phyloP scores from a whole-genome alignment of 1,284 basidiomycete genomes.

The Cutaneotrichosporon arboriforme region DNA sequence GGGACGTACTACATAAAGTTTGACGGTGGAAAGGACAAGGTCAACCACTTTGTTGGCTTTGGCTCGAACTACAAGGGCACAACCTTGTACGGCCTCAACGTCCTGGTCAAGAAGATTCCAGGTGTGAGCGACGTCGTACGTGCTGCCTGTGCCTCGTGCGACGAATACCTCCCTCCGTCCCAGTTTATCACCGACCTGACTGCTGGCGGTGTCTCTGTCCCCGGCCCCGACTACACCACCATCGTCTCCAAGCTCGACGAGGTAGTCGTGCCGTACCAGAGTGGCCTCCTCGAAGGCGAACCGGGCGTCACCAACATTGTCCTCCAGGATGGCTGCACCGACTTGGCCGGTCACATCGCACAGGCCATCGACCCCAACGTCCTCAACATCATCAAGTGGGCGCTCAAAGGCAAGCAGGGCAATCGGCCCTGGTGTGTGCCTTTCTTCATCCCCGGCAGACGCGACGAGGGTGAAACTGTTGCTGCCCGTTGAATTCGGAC shows the following conservation, averaged over 20 bases:
- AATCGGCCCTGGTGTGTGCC: too few species aligned
- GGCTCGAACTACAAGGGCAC: conserved; percentile 12
- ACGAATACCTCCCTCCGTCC: conserved; percentile 5
- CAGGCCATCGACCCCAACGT: conserved; percentile 3
- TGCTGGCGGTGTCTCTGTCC: conserved; percentile 4
- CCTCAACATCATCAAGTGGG: conserved; percentile 1
- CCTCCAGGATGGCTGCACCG: conserved; percentile 8
- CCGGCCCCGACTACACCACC: conserved; percentile 8
- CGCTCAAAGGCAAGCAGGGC: not conserved
- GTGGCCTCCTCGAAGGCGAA: conserved; percentile 4
- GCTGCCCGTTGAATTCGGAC: too few species aligned
- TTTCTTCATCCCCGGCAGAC: too few species aligned
- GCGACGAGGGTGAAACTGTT: too few species aligned
- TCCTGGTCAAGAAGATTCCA: conserved; percentile 6
- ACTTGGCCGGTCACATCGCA: not conserved
- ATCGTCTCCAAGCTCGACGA: conserved; percentile 6
- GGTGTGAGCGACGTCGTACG: not conserved
- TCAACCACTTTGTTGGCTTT: conserved; percentile 8
- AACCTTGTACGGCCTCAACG: conserved; percentile 8
- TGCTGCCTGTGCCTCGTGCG: conserved; percentile 2
- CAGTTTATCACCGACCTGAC: conserved; percentile 4
- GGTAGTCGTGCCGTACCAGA: conserved; percentile 5
- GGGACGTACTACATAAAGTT: conserved; percentile 12
- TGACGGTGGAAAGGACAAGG: conserved; percentile 2
- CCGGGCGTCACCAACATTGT: conserved; percentile 11